Base-by-base conservation (phyloP, 176 grass and related monocot genomes). In the Juncus inflexus region DNA sequence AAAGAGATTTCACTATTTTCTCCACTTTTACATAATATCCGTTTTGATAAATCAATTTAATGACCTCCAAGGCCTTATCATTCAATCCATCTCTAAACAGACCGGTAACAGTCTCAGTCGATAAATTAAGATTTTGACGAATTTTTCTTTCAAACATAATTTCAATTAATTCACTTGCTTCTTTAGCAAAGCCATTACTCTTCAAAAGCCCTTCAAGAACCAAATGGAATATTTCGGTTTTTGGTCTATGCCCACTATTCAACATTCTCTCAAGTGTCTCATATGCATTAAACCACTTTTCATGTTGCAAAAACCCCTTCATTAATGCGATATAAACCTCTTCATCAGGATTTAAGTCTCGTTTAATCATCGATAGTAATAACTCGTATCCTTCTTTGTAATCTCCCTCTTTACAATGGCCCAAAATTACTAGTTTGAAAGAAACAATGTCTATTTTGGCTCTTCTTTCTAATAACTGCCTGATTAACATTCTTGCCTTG, bases 11-110 rank as follows among this genome's bases (percentile, higher is more conserved):
- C 10, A 83, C 73, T 76, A 90, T 4, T 9, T 83, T 85, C 65
- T 87, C 91, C 84, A 90, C 87, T 78, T 83, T 90, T 56, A 90
- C 78, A 80, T 68, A 83, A 66, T 87, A 90, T 15, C 91, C 91
- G 57, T 83, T 64, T 50, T 83, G 69, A 67, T 85, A 96, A 37
- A 87, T 64, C 37, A 66, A 69, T 12, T 59, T 76, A 12, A 82
- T 36, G 60, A 83, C 63, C 66, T 80, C 74, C 55, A 83, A 90
- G 51, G 87, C 87, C 43, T 41, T 78, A 7, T 87, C 73, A 58
- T 66, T 78, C 7, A 73, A 63, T 58, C 50, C 37, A 45, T 55
- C 80, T 63, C 62, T 83, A 56, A 96, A 85, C 43, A 96, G 72
- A n/a, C 39, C 42, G 52, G 53, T 61, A 40, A 96, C 53, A 35